Percentiles rank a stretch among this genome's conserved stretches.
These are phyloP conservation scores for Zea luxurians DNA, from an alignment of 176 grass and related monocot genomes.

Conservation along the genomic window DNA sequence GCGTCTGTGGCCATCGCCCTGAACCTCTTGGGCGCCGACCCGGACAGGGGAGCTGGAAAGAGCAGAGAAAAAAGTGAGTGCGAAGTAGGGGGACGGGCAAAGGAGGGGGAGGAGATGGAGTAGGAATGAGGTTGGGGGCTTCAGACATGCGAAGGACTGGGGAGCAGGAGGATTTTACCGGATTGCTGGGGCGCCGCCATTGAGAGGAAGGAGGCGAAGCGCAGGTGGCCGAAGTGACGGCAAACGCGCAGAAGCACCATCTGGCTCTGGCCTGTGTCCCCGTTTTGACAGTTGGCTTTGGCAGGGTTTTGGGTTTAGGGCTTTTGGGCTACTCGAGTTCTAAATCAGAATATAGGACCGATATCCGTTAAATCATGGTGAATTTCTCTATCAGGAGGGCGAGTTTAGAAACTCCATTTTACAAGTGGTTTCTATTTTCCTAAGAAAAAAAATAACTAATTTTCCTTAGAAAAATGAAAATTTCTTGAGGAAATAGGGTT, in stretches of 20 bases:
- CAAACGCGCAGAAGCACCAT: conserved; percentile 36
- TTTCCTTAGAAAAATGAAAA: too few relatives aligned
- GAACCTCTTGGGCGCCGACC: conserved; percentile 42
- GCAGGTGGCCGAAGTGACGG: conserved; percentile 33
- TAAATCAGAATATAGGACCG: too few relatives aligned
- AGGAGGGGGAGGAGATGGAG: not conserved
- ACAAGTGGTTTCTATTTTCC: too few relatives aligned
- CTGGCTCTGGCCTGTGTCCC: not conserved
- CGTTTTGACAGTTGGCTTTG: not conserved
- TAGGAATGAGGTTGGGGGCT: not conserved
- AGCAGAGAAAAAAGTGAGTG: not conserved
- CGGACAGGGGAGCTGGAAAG: conserved; percentile 26
- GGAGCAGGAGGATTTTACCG: conserved; percentile 34
- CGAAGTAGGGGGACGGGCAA: not conserved
- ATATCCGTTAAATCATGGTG: too few relatives aligned
- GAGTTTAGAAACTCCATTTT: too few relatives aligned
- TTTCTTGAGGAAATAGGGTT: too few relatives aligned
- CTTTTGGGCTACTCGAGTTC: not conserved
- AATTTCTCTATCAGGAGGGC: too few relatives aligned
- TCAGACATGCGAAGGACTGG: not conserved
- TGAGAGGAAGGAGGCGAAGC: not conserved
- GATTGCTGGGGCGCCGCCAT: conserved; percentile 47
- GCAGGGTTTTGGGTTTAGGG: not conserved
- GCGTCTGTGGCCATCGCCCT: conserved; percentile 45
- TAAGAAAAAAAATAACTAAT: too few relatives aligned